Percentiles rank a stretch among this genome's conserved stretches.
Evolutionary conservation across 495 filamentous ascomycete species (phyloP).

Genomic region (Neurospora intermedia): DNA sequence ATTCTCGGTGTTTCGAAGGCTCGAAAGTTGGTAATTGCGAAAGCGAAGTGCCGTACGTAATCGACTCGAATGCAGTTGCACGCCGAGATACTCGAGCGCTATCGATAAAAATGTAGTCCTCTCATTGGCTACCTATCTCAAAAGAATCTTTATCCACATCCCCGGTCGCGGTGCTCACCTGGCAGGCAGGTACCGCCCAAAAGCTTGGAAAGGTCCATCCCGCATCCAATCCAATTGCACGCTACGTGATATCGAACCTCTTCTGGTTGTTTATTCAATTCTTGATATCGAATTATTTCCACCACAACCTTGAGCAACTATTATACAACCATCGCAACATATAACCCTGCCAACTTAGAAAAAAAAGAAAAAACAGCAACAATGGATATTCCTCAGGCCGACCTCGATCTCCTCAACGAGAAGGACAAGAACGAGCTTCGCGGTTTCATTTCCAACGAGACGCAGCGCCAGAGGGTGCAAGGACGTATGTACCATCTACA

Average conservation of each 20-base stretch:
- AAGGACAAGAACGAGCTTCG: constrained; percentile 80
- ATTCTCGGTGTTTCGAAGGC: neutral
- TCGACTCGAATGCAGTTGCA: neutral
- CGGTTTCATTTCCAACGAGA: constrained; percentile 67
- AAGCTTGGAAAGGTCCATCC: neutral
- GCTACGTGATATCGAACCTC: neutral
- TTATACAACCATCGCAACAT: neutral
- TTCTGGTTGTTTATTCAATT: neutral
- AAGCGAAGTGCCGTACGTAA: neutral
- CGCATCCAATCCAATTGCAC: neutral
- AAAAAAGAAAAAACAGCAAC: constrained; percentile 10
- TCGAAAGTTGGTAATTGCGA: neutral
- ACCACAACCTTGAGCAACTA: neutral
- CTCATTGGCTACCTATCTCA: constrained; percentile 13
- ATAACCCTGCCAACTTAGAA: neutral
- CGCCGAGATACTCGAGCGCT: neutral
- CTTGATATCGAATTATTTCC: neutral
- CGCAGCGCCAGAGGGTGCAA: constrained; percentile 71
- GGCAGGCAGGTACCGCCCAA: neutral
- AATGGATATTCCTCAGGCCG: constrained; percentile 38
- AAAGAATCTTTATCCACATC: neutral
- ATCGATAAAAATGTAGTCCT: neutral
- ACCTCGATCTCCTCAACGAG: constrained; percentile 64
- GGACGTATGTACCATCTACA: constrained; percentile 43
- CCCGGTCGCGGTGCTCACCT: neutral